phyloP scores from a whole-genome alignment of 176 grass and related monocot species.

The Elymus sibiricus region DNA sequence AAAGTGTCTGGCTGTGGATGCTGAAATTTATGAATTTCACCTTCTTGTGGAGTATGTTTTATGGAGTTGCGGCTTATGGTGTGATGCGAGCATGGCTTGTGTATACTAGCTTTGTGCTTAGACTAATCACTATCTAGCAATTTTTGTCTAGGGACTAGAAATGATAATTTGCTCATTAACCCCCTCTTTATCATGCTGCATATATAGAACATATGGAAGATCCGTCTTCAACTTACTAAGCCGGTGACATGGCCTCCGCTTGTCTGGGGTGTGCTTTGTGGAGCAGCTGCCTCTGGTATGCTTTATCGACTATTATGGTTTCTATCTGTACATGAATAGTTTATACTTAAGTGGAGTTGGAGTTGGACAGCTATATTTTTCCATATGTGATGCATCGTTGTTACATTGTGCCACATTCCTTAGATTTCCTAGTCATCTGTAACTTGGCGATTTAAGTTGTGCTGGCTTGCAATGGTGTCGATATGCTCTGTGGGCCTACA shows the following conservation, averaged over 20 bases:
- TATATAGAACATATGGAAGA: conserved; percentile 92
- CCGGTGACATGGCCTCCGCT: conserved; percentile 97
- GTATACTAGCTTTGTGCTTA: not conserved
- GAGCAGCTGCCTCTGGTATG: conserved; percentile 91
- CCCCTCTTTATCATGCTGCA: conserved; percentile 6
- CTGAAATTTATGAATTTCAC: not conserved
- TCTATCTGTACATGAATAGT: not conserved
- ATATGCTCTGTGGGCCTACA: not conserved
- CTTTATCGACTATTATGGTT: not conserved
- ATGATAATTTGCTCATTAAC: not conserved
- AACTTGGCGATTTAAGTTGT: not conserved
- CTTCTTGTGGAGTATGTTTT: not conserved
- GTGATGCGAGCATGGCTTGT: not conserved
- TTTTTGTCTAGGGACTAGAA: not conserved
- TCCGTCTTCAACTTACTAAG: conserved; percentile 97
- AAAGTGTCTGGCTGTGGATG: not conserved
- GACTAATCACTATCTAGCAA: not conserved
- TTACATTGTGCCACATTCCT: not conserved
- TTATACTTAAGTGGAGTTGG: not conserved
- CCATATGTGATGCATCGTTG: not conserved
- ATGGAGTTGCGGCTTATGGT: not conserved
- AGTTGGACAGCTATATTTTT: not conserved
- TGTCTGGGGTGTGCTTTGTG: conserved; percentile 93
- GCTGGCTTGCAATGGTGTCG: not conserved
- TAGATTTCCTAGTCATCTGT: conserved; percentile 2